Base-by-base conservation (phyloP, 352 stramenopile species). In the Phytophthora fragariae region DNA sequence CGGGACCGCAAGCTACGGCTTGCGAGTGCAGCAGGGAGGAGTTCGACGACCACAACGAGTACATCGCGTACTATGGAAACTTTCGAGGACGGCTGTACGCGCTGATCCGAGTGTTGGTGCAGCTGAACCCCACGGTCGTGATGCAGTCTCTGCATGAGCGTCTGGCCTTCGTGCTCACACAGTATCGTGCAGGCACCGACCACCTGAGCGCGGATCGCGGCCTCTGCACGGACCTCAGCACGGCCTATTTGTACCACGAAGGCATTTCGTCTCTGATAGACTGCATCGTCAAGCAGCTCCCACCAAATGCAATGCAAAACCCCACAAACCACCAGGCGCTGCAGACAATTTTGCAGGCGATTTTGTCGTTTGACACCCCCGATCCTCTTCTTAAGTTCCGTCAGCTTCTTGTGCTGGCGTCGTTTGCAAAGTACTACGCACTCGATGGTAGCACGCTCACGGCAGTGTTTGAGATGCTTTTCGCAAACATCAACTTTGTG, bases 401-500 rank as follows among this genome's bases (percentile, higher is more conserved):
- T 5, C 86, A 95, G 60, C 76, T 92, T 35, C 80, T 93, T 5
- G 83, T 90, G 52, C 50, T 95, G 27, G 76, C 82, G 5, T 84
- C 86, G 7, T 95, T 95, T 54, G 74, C 86, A 15, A 95, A 92
- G 74, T 95, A 88, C 67, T 95, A 95, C 57, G 79, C 77, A 19
- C 77, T 89, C 4, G 86, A 91, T 72, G 74, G 77, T 14, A 78
- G 69, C 15, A 73, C 87, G 3, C 80, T 93, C 21, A 92, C 88
- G 0, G 75, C 75, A 1, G 88, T 95, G 11, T 95, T 95, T 76
- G 85, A 95, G 29, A 86, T 86, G 41, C 74, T 95, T 31, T 93
- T 95, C 67, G 70, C 74, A 14, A 85, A 85, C 64, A 95, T 95
- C 52, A 82, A 89, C 52, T 95, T 93, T 53, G 75, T 85, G 15